Conservation (phyloP, 2,329 filamentous ascomycete genomes). For the Orbilia quercus region DNA sequence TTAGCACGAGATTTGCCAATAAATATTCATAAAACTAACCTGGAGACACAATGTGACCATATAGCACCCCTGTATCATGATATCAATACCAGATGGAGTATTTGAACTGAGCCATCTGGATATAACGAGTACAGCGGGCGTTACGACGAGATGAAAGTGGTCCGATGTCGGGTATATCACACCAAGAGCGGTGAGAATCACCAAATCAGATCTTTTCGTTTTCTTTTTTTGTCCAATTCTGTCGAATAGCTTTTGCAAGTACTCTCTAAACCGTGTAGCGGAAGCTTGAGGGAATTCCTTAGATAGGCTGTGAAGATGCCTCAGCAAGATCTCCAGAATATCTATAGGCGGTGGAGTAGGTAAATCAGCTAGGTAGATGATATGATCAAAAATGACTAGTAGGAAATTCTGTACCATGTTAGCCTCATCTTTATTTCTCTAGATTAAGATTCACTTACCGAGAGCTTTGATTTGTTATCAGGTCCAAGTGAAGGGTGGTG, state of each 20-base stretch:
- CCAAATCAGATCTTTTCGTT: slow-evolving; percentile 72
- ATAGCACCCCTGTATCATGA: slow-evolving; percentile 80
- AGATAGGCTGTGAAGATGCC: slow-evolving; percentile 91
- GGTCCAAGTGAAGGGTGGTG: slow-evolving; percentile 87
- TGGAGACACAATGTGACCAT: slow-evolving; percentile 77
- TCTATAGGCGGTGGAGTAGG: slow-evolving; percentile 70
- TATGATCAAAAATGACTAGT: slow-evolving; percentile 67
- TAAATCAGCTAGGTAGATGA: slow-evolving; percentile 70
- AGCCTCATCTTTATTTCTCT: slow-evolving; percentile 52
- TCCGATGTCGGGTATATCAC: slow-evolving; percentile 94
- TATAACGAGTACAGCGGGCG: slow-evolving; percentile 87
- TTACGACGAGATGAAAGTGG: slow-evolving; percentile 95
- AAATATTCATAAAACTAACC: slow-evolving; percentile 21
- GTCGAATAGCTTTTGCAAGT: slow-evolving; percentile 71
- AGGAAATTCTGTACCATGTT: slow-evolving; percentile 62
- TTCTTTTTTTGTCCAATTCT: slow-evolving; percentile 64
- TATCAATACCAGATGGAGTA: slow-evolving; percentile 72
- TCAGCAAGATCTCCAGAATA: slow-evolving; percentile 80
- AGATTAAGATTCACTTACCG: slow-evolving; percentile 63
- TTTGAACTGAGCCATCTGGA: slow-evolving; percentile 83
- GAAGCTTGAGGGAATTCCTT: slow-evolving; percentile 85
- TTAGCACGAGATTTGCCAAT: slow-evolving; percentile 8
- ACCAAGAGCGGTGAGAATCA: slow-evolving; percentile 83
- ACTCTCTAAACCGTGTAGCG: slow-evolving; percentile 78
- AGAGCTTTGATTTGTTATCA: slow-evolving; percentile 85